Base-by-base conservation (phyloP, 139 green algal species). In the Volvox africanus region DNA sequence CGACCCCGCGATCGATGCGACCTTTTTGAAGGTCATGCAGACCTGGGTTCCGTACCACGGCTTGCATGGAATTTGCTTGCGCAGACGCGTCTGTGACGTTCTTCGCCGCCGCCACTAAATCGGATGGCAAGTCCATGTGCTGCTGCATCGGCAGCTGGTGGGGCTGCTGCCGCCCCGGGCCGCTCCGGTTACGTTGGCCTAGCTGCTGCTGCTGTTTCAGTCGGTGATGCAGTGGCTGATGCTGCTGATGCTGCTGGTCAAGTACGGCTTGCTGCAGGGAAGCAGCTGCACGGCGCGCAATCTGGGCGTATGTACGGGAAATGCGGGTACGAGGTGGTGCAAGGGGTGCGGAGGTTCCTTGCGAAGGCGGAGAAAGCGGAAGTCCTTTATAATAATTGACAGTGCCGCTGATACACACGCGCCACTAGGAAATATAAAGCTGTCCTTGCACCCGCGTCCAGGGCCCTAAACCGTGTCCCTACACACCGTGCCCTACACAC, bases 1-100 rank as follows among this genome's bases (percentile, higher is more conserved):
- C 82, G 50, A 92, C 89, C 62, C 88, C 89, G 19, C 32, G 79
- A 73, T 92, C 88, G 50, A 32, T 61, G 5, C 20, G 13, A 26
- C 78, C 78, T 32, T 67, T 14, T 37, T 67, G 36, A 11, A 84
- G 78, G 36, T 26, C 78, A 26, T 33, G 13, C 20, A 84, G 36
- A 30, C 19, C 78, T 12, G 28, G 36, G 78, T 35, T 65, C 36
- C 32, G 18, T 16, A 86, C 37, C 37, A 33, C 35, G 80, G 2
- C 11, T 3, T 79, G 14, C 5, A 79, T 30, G n/a, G 71, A n/a
- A 79, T 33, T 55, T 9, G 44, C 44, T 9, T 55, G 44, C 44
- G 44, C 5, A 55, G 44, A 5, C n/a, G n/a, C n/a, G n/a, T n/a
- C n/a, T n/a, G n/a, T n/a, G n/a, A n/a, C 69, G 69, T 26, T 19